A percentile compares a stretch with the other conserved stretches of the same genome.
Evolutionary conservation across 2,329 filamentous ascomycete species (phyloP).

Genomic region (Ophiostoma sp.): DNA sequence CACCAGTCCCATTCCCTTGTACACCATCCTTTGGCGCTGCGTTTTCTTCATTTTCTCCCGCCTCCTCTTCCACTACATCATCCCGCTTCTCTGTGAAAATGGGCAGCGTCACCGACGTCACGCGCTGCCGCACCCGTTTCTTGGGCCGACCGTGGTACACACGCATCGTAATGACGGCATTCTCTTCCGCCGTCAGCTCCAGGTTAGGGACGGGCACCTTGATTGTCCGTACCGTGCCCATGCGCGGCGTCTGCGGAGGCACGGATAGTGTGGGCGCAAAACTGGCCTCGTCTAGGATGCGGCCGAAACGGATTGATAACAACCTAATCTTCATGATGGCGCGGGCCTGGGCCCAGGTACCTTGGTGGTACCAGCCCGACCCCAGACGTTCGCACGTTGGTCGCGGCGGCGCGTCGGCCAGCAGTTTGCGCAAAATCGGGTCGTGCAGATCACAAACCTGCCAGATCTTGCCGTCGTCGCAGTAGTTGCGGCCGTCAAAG

Average conservation of each 20-base stretch:
- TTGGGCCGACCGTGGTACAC: constrained; percentile 28
- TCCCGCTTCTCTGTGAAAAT: constrained; percentile 20
- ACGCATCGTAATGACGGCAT: constrained; percentile 25
- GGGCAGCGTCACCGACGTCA: constrained; percentile 29
- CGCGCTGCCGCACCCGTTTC: constrained; percentile 26
- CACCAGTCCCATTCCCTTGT: neutral
- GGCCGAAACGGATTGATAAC: constrained; percentile 61
- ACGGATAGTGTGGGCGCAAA: constrained; percentile 36
- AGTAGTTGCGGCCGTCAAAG: constrained; percentile 77
- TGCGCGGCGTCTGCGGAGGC: constrained; percentile 39
- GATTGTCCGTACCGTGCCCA: constrained; percentile 34
- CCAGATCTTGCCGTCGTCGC: constrained; percentile 84
- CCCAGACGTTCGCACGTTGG: constrained; percentile 57
- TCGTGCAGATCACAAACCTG: constrained; percentile 92
- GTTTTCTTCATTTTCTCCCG: neutral
- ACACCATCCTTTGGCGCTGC: neutral
- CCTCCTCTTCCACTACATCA: neutral
- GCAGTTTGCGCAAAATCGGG: constrained; percentile 65
- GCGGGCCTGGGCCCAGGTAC: constrained; percentile 79
- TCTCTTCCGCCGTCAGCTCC: constrained; percentile 42
- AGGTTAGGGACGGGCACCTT: constrained; percentile 44
- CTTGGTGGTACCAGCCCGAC: constrained; percentile 84
- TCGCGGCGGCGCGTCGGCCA: constrained; percentile 63
- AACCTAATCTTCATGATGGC: constrained; percentile 88
- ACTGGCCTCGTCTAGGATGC: constrained; percentile 49